A percentile compares a stretch with the other conserved stretches of the same genome.
These are phyloP conservation scores for Daldinia loculata DNA, from an alignment of 495 filamentous ascomycete species.

Conservation along the genomic window DNA sequence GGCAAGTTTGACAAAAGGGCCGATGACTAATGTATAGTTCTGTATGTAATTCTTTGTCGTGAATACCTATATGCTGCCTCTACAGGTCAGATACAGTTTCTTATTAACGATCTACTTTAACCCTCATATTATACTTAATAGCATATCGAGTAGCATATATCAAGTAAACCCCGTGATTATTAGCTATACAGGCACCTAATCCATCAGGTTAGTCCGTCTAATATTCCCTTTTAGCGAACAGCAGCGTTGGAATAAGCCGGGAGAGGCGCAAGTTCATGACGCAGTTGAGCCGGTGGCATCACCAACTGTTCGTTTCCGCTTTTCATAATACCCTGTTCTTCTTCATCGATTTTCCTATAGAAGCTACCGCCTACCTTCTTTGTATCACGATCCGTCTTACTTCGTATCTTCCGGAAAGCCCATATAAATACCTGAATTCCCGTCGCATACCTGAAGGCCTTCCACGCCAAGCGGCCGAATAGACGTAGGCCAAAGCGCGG, in stretches of 20 bases:
- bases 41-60: conserved; percentile 44
- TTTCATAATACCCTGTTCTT: conserved; percentile 12
- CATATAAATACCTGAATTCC: conserved; percentile 19
- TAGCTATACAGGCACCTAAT: background rate
- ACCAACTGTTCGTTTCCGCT: background rate
- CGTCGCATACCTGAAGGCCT: conserved; percentile 24
- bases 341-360: conserved; percentile 23
- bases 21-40: conserved; percentile 49
- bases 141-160: background rate
- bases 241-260: background rate
- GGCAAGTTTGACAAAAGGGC: conserved; percentile 25
- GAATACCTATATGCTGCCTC: conserved; percentile 37
- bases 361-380: conserved; percentile 33
- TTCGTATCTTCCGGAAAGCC: conserved; percentile 18
- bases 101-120: conserved; percentile 7
- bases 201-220: background rate
- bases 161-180: background rate
- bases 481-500: background rate
- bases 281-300: conserved; percentile 1
- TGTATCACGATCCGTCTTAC: background rate
- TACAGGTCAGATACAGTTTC: conserved; percentile 8
- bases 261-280: background rate
- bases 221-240: background rate
- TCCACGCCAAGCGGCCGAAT: conserved; percentile 12
- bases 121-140: background rate